Conservation (phyloP, 352 stramenopile species). For the Globisporangium nodosum region DNA sequence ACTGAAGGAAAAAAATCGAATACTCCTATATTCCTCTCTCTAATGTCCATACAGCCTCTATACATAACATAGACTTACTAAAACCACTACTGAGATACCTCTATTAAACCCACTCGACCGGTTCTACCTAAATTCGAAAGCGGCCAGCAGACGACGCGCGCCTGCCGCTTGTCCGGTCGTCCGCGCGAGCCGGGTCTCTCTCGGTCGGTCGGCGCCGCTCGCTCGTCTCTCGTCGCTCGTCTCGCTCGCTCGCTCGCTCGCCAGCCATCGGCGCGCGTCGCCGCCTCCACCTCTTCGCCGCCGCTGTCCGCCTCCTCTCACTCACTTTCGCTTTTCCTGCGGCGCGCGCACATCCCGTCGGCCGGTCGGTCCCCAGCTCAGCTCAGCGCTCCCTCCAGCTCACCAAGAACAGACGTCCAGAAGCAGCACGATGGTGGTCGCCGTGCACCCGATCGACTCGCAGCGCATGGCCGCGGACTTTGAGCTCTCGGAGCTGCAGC, state of each 20-base stretch:
- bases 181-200: neutral
- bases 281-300: neutral
- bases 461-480: conserved; percentile 61
- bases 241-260: neutral
- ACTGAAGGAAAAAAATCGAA: no score
- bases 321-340: conserved; percentile 16
- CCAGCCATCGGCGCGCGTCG: neutral
- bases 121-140: neutral
- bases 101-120: no score
- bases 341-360: conserved; percentile 7
- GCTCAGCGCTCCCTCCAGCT: neutral
- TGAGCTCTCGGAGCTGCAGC: conserved; percentile 70
- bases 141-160: no score
- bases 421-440: conserved; percentile 2
- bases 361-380: neutral
- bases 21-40: no score
- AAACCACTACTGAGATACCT: no score
- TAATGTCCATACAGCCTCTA: no score
- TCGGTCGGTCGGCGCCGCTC: neutral
- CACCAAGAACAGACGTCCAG: neutral
- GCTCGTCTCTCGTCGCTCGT: neutral
- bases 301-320: neutral
- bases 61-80: no score
- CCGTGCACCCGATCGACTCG: conserved; percentile 12
- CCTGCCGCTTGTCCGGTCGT: neutral